These are phyloP conservation scores for Fibroporia radiculosa DNA, from an alignment of 768 basidiomycete genomes.

Conservation along the genomic window DNA sequence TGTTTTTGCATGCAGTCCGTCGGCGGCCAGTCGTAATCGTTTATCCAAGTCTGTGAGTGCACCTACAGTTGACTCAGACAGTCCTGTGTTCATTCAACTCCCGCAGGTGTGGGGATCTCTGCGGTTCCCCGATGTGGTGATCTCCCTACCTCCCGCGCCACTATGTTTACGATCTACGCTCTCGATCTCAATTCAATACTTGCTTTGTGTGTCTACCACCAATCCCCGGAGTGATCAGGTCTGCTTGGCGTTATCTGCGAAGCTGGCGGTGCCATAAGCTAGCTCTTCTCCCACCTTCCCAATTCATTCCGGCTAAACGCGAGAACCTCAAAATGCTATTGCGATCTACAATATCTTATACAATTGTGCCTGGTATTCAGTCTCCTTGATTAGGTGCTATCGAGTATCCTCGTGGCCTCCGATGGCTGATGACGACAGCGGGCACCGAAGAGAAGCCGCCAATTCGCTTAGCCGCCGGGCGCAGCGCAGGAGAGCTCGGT, in stretches of 20 bases:
- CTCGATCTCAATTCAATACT: background rate
- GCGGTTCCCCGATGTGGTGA: background rate
- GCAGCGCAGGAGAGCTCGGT: background rate
- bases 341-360: constrained; percentile 1
- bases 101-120: no score
- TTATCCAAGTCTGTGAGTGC: no score
- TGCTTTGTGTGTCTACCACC: background rate
- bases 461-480: background rate
- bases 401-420: background rate
- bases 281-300: background rate
- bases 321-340: background rate
- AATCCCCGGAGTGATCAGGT: background rate
- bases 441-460: background rate
- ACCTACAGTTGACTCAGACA: no score
- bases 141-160: background rate
- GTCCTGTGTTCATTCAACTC: no score
- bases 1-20: no score
- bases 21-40: no score
- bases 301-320: background rate
- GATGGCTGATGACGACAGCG: background rate
- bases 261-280: background rate
- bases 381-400: background rate
- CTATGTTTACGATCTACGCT: background rate
- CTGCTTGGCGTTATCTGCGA: background rate
- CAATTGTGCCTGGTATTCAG: background rate